Base-by-base conservation (phyloP, 306 rosid species). In the Sindora glabra region DNA sequence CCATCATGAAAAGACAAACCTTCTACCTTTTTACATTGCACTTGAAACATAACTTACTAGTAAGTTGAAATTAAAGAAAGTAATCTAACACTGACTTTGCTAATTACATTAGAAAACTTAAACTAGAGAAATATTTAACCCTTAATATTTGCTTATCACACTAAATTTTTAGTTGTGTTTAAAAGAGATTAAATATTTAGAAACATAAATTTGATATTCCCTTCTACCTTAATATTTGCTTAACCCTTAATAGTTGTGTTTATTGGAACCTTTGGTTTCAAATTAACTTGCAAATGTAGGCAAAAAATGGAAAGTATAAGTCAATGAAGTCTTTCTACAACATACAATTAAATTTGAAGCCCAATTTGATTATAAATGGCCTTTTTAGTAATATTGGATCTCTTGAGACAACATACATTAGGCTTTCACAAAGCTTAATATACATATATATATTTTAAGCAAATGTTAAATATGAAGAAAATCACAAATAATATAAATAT, bases 201-300 rank as follows among this genome's bases (percentile, higher is more conserved):
- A n/a, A n/a, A n/a, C n/a, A n/a, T n/a, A n/a, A n/a, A n/a, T n/a
- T n/a, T n/a, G n/a, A n/a, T n/a, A n/a, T n/a, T n/a, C n/a, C n/a
- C n/a, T n/a, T n/a, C n/a, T n/a, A n/a, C n/a, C n/a, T n/a, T n/a
- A n/a, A n/a, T n/a, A n/a, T n/a, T n/a, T n/a, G n/a, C n/a, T n/a
- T n/a, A n/a, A n/a, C n/a, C n/a, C n/a, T n/a, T n/a, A n/a, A n/a
- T 67, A 94, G 74, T 79, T 86, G 89, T 82, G 80, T 94, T 94
- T 12, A 97, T 94, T 48, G 99, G 97, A 78, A 89, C 97, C 78
- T 87, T 83, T 39, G 99, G 99, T 57, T 94, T 94, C 62, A 94
- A 67, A 80, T 84, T 89, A 79, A 94, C 87, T 97, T 94, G 83
- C 36, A 37, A 63, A 32, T 45, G 24, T 29, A 56, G 49, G 21